Conservation (phyloP, 169 alveolate species). For the Cystoisospora suis region DNA sequence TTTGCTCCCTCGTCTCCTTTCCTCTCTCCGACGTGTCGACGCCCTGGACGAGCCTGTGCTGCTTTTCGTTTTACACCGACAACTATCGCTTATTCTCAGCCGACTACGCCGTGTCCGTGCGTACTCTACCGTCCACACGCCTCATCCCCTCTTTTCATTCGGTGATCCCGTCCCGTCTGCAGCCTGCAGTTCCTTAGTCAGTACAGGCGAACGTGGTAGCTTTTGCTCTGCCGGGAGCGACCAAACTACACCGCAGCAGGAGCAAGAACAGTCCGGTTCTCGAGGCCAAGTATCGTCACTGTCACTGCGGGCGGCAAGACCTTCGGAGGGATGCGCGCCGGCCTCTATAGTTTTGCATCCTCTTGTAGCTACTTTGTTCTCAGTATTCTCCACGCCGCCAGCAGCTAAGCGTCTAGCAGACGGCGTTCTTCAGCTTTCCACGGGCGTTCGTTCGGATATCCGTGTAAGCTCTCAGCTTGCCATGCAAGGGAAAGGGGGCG, state of each 20-base stretch:
- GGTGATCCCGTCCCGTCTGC: neutral
- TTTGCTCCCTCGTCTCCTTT: neutral
- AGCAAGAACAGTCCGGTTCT: neutral
- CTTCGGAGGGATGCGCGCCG: neutral
- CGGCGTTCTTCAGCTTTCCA: neutral
- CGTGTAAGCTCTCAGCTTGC: neutral
- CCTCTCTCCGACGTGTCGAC: conserved; percentile 21
- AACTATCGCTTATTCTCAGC: neutral
- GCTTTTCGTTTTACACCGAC: neutral
- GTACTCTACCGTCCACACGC: neutral
- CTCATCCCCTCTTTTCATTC: neutral
- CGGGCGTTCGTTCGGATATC: neutral
- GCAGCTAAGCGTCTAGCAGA: conserved; percentile 5
- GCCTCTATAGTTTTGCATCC: neutral
- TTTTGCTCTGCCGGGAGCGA: no score
- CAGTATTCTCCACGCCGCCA: conserved; percentile 16
- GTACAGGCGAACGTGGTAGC: no score
- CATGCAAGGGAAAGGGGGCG: neutral
- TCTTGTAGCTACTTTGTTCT: no score
- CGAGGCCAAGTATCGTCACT: neutral
- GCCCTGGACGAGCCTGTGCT: neutral
- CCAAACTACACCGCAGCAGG: no score
- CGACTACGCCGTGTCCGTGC: neutral
- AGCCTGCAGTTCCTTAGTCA: no score
- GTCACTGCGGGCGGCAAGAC: neutral